phyloP scores from a whole-genome alignment of 306 rosid genomes.

The Crotalaria pallida region DNA sequence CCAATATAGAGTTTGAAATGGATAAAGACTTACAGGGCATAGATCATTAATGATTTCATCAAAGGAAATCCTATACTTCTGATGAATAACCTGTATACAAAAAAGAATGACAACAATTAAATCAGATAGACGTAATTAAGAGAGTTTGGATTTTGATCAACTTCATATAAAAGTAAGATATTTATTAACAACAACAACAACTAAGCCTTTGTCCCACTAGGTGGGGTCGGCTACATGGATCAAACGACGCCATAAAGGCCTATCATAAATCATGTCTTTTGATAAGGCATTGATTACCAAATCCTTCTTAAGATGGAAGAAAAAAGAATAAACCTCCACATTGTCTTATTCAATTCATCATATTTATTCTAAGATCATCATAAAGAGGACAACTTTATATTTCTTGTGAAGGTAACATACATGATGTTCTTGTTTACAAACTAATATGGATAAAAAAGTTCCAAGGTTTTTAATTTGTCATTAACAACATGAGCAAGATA shows the following conservation, averaged over 20 bases:
- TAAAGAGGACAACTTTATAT: background rate
- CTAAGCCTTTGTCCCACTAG: too few species aligned
- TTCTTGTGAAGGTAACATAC: background rate
- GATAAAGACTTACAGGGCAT: constrained; percentile 72
- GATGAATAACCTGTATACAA: constrained; percentile 80
- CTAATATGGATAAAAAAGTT: background rate
- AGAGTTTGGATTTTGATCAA: background rate
- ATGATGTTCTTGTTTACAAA: background rate
- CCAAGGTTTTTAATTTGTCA: background rate
- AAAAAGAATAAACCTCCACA: background rate
- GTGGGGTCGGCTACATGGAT: too few species aligned
- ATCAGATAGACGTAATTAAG: constrained; percentile 1
- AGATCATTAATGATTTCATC: constrained; percentile 91
- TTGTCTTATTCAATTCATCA: background rate
- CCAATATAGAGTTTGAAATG: constrained; percentile 15
- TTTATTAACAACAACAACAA: too few species aligned
- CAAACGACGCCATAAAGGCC: too few species aligned
- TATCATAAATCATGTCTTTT: too few species aligned
- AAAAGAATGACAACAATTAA: constrained; percentile 14
- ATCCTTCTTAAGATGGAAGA: too few species aligned
- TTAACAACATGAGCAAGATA: background rate
- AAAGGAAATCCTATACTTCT: constrained; percentile 82
- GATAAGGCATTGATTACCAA: too few species aligned
- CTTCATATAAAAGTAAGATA: too few species aligned
- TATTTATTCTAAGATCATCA: background rate